Evolutionary conservation across 805 yeast species (phyloP).

Genomic region (Ogataea allantospora): DNA sequence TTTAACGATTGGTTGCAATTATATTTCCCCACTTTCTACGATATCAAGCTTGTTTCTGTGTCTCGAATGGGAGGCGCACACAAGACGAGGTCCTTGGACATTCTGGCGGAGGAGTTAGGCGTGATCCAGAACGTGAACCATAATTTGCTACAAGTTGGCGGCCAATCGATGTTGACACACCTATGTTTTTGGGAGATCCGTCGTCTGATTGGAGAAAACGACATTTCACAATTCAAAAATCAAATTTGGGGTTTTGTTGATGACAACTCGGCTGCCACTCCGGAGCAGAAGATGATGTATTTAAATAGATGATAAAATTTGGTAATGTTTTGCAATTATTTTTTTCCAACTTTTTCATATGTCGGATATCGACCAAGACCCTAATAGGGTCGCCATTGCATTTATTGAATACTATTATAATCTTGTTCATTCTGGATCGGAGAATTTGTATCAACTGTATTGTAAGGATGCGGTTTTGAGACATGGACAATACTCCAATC

Average conservation of each 20-base stretch:
- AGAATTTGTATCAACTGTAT: conserved; percentile 42
- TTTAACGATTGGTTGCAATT: conserved; percentile 67
- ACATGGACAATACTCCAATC: conserved; percentile 32
- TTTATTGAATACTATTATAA: conserved; percentile 50
- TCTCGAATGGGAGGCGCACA: conserved; percentile 21
- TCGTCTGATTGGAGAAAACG: conserved; percentile 23
- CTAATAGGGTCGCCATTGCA: conserved; percentile 45
- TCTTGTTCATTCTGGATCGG: conserved; percentile 42
- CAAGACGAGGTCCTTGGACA: conserved; percentile 47
- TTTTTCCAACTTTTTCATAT: conserved; percentile 7
- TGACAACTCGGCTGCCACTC: conserved; percentile 11
- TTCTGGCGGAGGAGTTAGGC: conserved; percentile 67
- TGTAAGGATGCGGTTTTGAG: conserved; percentile 39
- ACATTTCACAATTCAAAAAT: conserved; percentile 23
- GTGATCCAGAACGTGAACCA: conserved; percentile 57
- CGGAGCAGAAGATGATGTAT: conserved; percentile 5
- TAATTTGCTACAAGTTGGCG: conserved; percentile 56
- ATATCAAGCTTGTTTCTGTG: conserved; percentile 59
- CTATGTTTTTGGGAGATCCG: conserved; percentile 62
- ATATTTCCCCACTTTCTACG: conserved; percentile 81
- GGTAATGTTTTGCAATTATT: neutral
- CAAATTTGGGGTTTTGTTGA: conserved; percentile 34
- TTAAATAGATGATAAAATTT: conserved; percentile 5
- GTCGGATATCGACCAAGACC: conserved; percentile 29
- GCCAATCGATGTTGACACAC: conserved; percentile 59